phyloP scores from a whole-genome alignment of 169 alveolate genomes.

The Ichthyophthirius multifiliis region DNA sequence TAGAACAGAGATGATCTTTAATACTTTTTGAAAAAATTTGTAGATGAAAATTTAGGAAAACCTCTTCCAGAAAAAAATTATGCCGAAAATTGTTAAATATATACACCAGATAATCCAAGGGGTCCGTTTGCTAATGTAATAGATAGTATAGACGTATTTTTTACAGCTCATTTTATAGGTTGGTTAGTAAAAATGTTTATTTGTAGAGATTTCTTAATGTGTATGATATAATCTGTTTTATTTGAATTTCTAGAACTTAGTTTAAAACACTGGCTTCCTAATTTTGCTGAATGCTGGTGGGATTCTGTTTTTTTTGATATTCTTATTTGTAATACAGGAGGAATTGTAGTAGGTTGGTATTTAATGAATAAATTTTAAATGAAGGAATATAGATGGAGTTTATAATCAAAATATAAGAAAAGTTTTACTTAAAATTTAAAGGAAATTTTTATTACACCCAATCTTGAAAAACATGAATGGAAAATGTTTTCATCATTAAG shows the following conservation, averaged over 20 bases:
- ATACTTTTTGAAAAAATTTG: constrained; percentile 42
- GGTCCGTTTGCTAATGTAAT: constrained; percentile 52
- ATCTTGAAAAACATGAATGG: constrained; percentile 64
- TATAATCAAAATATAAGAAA: neutral
- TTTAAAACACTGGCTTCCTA: constrained; percentile 87
- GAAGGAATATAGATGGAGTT: constrained; percentile 29
- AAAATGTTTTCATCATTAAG: constrained; percentile 55
- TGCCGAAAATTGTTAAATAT: constrained; percentile 84
- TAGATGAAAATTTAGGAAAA: constrained; percentile 78
- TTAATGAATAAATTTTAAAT: constrained; percentile 8
- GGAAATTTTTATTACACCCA: constrained; percentile 20
- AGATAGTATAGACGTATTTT: constrained; percentile 79
- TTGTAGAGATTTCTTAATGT: constrained; percentile 77
- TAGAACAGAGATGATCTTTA: constrained; percentile 58
- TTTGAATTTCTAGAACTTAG: constrained; percentile 89
- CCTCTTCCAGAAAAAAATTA: constrained; percentile 74
- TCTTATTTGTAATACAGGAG: constrained; percentile 22
- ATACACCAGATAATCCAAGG: constrained; percentile 70
- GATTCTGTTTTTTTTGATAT: constrained; percentile 70
- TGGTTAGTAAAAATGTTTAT: constrained; percentile 88
- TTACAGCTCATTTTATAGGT: constrained; percentile 86
- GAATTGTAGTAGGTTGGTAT: constrained; percentile 16
- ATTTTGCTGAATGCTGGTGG: constrained; percentile 95
- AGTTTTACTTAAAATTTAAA: constrained; percentile 6
- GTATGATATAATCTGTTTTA: constrained; percentile 75